These are phyloP conservation scores for Brachypodium distachyon DNA, from an alignment of 202 grass and related monocot genomes.

Conservation along the genomic window DNA sequence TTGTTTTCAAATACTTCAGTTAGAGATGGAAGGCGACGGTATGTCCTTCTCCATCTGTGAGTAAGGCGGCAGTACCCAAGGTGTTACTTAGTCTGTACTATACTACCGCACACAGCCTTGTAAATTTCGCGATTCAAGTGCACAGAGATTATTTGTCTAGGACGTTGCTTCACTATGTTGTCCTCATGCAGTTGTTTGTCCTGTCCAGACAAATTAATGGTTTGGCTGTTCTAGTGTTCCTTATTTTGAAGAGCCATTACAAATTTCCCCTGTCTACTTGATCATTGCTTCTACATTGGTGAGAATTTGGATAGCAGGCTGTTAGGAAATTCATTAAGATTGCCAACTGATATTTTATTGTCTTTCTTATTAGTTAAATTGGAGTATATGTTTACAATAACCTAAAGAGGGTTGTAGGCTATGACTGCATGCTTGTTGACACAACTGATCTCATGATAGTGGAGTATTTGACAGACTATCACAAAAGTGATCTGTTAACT, in stretches of 20 bases:
- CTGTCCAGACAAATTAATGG: background rate
- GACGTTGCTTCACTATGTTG: background rate
- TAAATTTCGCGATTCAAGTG: background rate
- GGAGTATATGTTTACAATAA: background rate
- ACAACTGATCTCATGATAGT: background rate
- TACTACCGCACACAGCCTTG: background rate
- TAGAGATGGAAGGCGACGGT: background rate
- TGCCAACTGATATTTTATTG: background rate
- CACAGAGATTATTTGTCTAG: background rate
- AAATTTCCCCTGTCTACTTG: background rate
- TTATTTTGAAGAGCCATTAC: background rate
- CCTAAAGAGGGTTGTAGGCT: background rate
- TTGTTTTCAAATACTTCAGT: background rate
- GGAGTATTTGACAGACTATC: background rate
- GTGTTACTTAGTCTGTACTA: background rate
- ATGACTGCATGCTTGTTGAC: background rate
- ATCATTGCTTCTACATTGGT: background rate
- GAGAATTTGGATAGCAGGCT: background rate
- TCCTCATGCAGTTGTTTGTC: background rate
- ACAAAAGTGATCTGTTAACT: background rate
- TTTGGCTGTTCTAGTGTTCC: background rate
- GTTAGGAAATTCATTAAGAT: background rate
- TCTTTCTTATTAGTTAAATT: background rate
- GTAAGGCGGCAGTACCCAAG: background rate
- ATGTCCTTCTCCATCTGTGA: background rate